Evolutionary conservation across 345 rosid species (phyloP), one percentile per base, ranked within the genome.

Genomic region (Boechera retrofracta): DNA sequence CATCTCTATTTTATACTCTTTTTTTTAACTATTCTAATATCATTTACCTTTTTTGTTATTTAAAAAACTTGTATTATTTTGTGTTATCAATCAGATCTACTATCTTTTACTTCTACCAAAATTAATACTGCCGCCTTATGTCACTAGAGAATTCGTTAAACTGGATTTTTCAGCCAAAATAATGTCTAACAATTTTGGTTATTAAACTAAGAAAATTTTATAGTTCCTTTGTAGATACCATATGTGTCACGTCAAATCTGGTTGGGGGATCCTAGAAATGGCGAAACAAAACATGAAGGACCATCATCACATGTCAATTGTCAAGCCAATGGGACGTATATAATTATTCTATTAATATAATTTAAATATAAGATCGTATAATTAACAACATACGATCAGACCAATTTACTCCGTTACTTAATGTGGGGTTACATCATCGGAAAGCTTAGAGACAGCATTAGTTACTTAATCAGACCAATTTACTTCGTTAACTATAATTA

Each of bases 221-320:
- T 16, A 18, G 54, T 49, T 49, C 11, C 28, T 18, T 49, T 49
- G 54, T 49, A 18, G 54, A 49, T 55, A 69, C 42, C 16, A 16
- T 42, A n/a, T 10, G 54, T 29, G 42, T 56, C 42, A 56, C 41
- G 64, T 56, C 74, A 56, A 55, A 16, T 39, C 53, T 16, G 39
- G 51, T 26, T 6, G 62, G 52, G 62, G 73, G 64, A 69, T 42
- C 74, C 74, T 71, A 59, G 80, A 76, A 62, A 70, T 49, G 15
- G 54, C 24, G 64, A 41, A 41, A 41, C 44, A 41, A 11, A 63
- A 63, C 64, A 64, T 60, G 18, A 35, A 72, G 75, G 60, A 38
- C 80, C 80, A 57, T 63, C 75, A 54, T 70, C 75, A 77, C 80
- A 61, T 77, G 88, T 65, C 76, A 63, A 2, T 29, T 52, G 53